These are phyloP conservation scores for Nemania sp. DNA, from an alignment of 2,329 filamentous ascomycete genomes.

Conservation along the genomic window DNA sequence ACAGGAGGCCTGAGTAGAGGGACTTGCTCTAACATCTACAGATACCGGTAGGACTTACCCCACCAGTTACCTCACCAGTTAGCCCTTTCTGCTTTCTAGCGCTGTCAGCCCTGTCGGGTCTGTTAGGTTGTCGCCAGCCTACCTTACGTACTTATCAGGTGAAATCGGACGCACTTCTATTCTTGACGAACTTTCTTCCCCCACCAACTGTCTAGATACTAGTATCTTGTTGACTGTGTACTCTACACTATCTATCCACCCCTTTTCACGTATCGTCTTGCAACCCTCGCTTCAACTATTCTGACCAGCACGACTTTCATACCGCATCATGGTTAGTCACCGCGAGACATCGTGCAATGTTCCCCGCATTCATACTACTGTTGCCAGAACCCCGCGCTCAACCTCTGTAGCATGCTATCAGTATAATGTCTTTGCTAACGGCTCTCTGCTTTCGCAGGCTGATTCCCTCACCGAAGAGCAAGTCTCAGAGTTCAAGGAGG, in stretches of 20 bases:
- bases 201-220: conserved; percentile 9
- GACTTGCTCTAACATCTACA: too few species aligned
- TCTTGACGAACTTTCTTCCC: conserved; percentile 13
- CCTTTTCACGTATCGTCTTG: conserved; percentile 1
- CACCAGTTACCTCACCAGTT: conserved; percentile 5
- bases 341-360: neutral
- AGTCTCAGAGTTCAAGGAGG: conserved; percentile 99
- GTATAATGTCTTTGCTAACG: conserved; percentile 28
- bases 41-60: too few species aligned
- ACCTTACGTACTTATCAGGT: neutral
- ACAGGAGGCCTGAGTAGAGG: too few species aligned
- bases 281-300: conserved; percentile 17
- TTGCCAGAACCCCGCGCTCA: conserved; percentile 29
- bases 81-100: too few species aligned
- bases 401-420: conserved; percentile 19
- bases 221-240: conserved; percentile 9
- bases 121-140: too few species aligned
- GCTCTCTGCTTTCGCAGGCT: conserved; percentile 60
- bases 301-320: neutral
- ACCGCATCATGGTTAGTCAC: conserved; percentile 25
- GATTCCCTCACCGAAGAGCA: conserved; percentile 99
- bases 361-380: conserved; percentile 24
- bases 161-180: conserved; percentile 12
- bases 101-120: too few species aligned
- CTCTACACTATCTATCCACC: neutral